Evolutionary conservation across 768 basidiomycete genomes (phyloP), one percentile per base, ranked within the genome.

Genomic region (Leccinum subgranulosum): DNA sequence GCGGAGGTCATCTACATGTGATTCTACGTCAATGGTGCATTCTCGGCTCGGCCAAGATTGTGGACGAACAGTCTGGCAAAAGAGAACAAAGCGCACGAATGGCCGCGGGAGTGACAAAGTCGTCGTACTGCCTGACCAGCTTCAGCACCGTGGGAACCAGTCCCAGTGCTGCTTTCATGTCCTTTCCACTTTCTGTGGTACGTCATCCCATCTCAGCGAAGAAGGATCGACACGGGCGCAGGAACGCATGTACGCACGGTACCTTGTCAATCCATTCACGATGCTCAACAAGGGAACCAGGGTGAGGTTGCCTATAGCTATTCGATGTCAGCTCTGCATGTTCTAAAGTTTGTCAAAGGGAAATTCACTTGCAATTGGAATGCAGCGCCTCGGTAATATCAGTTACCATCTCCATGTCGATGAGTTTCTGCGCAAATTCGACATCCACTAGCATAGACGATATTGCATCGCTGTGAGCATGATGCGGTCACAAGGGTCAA

Each of bases 21-120:
- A n/a, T 39, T 45, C 9, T 1, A 23, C 7, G 36, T 70, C 49
- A 60, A 31, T 5, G 28, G 51, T 7, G 31, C 7, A 3, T 25
- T 11, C 31, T 49, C n/a, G 15, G 9, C 29, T 29, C 7, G 9
- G 29, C 23, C 3, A 7, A 7, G 6, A 23, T 34, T 29, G 1
- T 33, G 43, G 15, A 55, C 51, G 17, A 28, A 71, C 70, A 46
- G 21, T 72, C 65, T 27, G 41, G 53, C 14, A 64, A 65, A 21
- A 71, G 57, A 21, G 62, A 58, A 19, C 71, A 67, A 25, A 71
- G 57, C 1, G 65, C 62, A 12, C 59, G 67, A 2, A 55, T 61
- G n/a, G 71, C 71, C 9, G 65, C 65, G 2, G 69, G 69, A 28
- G 70, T 60, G 8, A 71, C 70, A 33, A 67, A 69, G 49, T 73